Conservation (phyloP, 1,284 basidiomycete genomes). For the Ustilago hordei region DNA sequence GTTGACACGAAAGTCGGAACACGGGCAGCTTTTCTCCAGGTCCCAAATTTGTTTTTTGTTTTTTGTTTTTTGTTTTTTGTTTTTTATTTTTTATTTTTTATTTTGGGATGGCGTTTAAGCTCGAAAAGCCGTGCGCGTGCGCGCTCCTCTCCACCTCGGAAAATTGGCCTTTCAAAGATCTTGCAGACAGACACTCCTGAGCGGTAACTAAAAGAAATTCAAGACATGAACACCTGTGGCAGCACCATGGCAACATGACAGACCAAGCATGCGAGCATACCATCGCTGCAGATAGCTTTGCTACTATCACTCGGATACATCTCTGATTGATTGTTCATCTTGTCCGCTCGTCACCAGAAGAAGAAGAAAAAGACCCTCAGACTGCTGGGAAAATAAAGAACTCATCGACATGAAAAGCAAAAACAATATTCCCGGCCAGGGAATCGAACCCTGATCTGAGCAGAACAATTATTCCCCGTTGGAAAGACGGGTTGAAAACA, state of each 20-base stretch:
- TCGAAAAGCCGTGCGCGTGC: constrained; percentile 8
- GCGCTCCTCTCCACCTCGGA: constrained; percentile 3
- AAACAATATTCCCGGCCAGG: constrained; percentile 46
- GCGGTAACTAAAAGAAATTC: neutral
- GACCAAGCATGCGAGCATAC: neutral
- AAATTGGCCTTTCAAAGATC: neutral
- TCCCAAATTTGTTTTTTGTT: neutral
- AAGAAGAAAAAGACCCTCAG: neutral
- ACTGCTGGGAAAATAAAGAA: neutral
- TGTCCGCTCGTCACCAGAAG: no score
- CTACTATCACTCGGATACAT: no score
- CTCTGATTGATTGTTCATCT: no score
- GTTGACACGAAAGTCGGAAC: neutral
- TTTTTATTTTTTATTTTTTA: neutral
- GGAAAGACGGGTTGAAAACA: neutral
- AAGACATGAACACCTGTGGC: neutral
- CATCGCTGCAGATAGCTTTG: no score
- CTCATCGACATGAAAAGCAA: neutral
- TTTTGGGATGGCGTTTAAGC: neutral
- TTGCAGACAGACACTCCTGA: neutral
- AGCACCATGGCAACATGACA: neutral
- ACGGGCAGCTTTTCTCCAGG: constrained; percentile 8
- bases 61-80: no score
- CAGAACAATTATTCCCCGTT: constrained; percentile 4
- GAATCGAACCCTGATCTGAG: constrained; percentile 57